Evolutionary conservation across 2,329 filamentous ascomycete species (phyloP).

Genomic region (Ampelomyces quisqualis): DNA sequence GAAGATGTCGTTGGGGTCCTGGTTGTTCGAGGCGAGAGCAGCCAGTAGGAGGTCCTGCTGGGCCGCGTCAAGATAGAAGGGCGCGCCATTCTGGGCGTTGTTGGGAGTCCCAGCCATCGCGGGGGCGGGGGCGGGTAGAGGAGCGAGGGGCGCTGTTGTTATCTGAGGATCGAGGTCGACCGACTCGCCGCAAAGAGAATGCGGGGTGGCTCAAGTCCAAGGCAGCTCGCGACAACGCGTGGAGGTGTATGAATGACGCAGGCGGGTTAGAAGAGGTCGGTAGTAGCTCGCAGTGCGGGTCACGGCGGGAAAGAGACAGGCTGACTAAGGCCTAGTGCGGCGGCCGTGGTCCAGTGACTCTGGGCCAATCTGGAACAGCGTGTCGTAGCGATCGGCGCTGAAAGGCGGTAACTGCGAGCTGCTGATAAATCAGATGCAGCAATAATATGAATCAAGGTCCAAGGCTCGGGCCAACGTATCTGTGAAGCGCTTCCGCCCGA

Average conservation of each 20-base stretch:
- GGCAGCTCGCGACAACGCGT: slow-evolving; percentile 1
- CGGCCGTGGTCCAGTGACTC: slow-evolving; percentile 10
- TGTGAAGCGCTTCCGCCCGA: no score
- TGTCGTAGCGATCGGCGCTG: no score
- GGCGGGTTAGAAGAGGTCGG: slow-evolving; percentile 13
- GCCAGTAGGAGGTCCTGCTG: slow-evolving; percentile 53
- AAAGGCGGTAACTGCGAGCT: no score
- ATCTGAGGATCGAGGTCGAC: no score
- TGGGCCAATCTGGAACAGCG: slow-evolving; percentile 19
- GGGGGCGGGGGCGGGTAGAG: slow-evolving; percentile 13
- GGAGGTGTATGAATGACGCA: background rate
- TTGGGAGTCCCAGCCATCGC: slow-evolving; percentile 43
- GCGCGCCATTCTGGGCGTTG: slow-evolving; percentile 44
- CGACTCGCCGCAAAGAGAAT: no score
- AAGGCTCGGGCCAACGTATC: background rate
- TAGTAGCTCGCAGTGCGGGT: no score
- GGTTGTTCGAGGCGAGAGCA: slow-evolving; percentile 51
- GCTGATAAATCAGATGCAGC: slow-evolving; percentile 31
- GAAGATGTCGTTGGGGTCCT: slow-evolving; percentile 35
- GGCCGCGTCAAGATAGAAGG: slow-evolving; percentile 48
- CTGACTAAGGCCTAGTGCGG: slow-evolving; percentile 6
- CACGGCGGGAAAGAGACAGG: no score
- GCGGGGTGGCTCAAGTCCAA: slow-evolving; percentile 6
- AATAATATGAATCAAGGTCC: background rate
- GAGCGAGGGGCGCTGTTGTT: slow-evolving; percentile 14